Percentiles rank a stretch among this genome's conserved stretches.
These are phyloP conservation scores for Fusarium sp. DNA, from an alignment of 2,329 filamentous ascomycete genomes.

Conservation along the genomic window DNA sequence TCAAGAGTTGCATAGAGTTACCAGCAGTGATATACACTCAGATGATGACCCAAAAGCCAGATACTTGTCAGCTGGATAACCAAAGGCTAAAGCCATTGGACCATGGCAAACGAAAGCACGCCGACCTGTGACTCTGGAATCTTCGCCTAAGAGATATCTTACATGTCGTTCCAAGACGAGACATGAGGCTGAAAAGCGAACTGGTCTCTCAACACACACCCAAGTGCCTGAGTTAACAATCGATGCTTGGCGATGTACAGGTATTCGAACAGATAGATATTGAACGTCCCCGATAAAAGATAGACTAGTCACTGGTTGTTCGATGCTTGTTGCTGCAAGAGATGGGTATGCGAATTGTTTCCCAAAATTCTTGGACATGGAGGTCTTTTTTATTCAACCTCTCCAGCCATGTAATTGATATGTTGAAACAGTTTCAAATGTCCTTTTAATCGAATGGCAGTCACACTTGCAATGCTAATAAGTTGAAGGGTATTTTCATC, in stretches of 20 bases:
- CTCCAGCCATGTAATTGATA: not conserved
- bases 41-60: slow-evolving; percentile 2
- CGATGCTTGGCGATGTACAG: not conserved
- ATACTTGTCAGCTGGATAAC: not conserved
- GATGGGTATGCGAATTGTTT: not conserved
- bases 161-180: not conserved
- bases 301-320: not conserved
- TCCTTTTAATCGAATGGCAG: not conserved
- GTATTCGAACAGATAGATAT: not conserved
- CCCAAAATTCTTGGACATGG: too few relatives aligned
- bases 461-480: not conserved
- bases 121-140: not conserved
- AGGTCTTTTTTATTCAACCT: not conserved
- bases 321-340: not conserved
- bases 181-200: slow-evolving; percentile 15
- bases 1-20: not conserved
- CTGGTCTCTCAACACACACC: slow-evolving; percentile 10
- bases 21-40: not conserved
- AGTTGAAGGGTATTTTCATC: not conserved
- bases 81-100: not conserved
- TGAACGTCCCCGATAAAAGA: not conserved
- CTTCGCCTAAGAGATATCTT: not conserved
- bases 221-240: not conserved
- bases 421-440: not conserved
- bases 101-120: not conserved